Evolutionary conservation across 1,284 basidiomycete genomes (phyloP).

Genomic region (Taiwanofungus camphoratus): DNA sequence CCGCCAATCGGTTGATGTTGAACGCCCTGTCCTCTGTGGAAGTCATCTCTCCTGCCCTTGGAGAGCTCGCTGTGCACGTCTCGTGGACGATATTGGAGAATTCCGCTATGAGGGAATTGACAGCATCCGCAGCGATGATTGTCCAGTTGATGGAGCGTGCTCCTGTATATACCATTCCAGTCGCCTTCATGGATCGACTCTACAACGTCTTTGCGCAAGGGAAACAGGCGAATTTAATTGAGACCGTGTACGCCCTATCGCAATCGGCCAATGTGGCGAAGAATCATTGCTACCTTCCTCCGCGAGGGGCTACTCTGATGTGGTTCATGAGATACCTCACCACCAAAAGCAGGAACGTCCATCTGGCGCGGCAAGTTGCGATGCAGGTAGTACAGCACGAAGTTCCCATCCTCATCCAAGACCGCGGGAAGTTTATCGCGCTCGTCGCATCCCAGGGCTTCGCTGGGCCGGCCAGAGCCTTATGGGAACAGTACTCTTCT

Average conservation of each 20-base stretch:
- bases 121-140: conserved; percentile 10
- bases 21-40: conserved; percentile 5
- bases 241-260: conserved; percentile 18
- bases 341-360: conserved; percentile 31
- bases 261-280: not conserved
- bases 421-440: conserved; percentile 43
- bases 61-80: conserved; percentile 12
- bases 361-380: conserved; percentile 39
- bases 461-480: conserved; percentile 36
- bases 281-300: conserved; percentile 40
- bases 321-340: conserved; percentile 48
- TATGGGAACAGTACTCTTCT: conserved; percentile 51
- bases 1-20: conserved; percentile 34
- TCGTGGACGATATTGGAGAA: conserved; percentile 13
- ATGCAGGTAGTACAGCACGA: conserved; percentile 39
- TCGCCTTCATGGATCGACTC: conserved; percentile 21
- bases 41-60: conserved; percentile 9
- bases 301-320: conserved; percentile 35
- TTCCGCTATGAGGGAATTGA: conserved; percentile 15
- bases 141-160: conserved; percentile 12
- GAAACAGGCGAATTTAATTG: conserved; percentile 12
- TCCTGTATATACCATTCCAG: conserved; percentile 12
- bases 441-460: conserved; percentile 42
- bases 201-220: conserved; percentile 21
- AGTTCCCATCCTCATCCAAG: conserved; percentile 35